These are phyloP conservation scores for Venturia carpophila DNA, from an alignment of 2,329 filamentous ascomycete genomes.

Conservation along the genomic window DNA sequence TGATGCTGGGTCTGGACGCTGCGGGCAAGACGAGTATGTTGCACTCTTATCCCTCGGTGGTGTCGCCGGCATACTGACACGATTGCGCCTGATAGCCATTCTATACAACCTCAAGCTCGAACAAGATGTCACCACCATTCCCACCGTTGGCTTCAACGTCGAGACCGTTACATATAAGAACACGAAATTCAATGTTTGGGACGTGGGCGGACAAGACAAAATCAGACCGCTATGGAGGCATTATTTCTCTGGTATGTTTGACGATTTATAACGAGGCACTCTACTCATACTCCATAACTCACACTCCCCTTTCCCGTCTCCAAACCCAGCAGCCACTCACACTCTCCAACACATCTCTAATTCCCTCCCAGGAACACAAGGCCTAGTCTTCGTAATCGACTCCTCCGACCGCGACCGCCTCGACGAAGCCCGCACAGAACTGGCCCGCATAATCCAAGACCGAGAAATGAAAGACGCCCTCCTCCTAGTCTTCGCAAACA, in stretches of 20 bases:
- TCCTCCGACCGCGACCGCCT: conserved; percentile 98
- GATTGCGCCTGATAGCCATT: conserved; percentile 50
- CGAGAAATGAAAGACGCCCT: conserved; percentile 96
- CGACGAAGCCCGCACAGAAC: conserved; percentile 90
- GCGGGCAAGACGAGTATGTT: conserved; percentile 82
- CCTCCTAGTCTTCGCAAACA: conserved; percentile 97
- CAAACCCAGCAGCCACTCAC: not conserved
- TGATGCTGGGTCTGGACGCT: conserved; percentile 96
- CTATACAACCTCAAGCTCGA: conserved; percentile 99
- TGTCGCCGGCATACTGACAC: not conserved
- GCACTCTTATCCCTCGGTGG: not conserved
- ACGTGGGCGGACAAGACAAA: conserved; percentile 99
- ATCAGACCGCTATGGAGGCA: conserved; percentile 99
- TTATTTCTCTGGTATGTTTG: conserved; percentile 77
- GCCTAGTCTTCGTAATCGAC: conserved; percentile 99
- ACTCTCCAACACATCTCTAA: not conserved
- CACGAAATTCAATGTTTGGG: conserved; percentile 99
- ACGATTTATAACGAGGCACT: conserved; percentile 15
- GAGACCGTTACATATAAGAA: conserved; percentile 99
- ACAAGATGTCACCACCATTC: conserved; percentile 98
- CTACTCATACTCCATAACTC: conserved; percentile 25
- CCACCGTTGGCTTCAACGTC: conserved; percentile 99
- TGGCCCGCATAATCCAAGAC: conserved; percentile 98
- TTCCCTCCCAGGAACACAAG: conserved; percentile 63
- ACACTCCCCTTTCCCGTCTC: not conserved